A percentile compares a stretch with the other conserved stretches of the same genome.
Conservation (phyloP, 306 rosid genomes). For the Mimosa pudica region DNA sequence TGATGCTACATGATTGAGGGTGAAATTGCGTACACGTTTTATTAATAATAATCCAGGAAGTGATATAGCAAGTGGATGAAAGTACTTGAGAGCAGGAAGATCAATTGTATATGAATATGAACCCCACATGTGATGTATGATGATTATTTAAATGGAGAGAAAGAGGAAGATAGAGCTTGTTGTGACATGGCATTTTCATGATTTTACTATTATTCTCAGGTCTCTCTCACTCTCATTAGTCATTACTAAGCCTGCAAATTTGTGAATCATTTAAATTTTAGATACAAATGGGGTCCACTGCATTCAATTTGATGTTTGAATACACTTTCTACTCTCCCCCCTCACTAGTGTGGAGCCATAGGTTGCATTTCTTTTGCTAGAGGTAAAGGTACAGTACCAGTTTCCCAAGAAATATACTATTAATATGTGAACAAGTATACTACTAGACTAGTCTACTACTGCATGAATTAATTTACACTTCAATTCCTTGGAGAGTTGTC, state of each 20-base stretch:
- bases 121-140: neutral
- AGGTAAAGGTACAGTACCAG: neutral
- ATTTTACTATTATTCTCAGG: conserved; percentile 28
- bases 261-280: conserved; percentile 33
- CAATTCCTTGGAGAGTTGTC: neutral
- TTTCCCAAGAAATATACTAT: neutral
- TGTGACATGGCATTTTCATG: conserved; percentile 7
- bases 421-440: neutral
- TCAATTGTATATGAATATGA: neutral
- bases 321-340: conserved; percentile 17
- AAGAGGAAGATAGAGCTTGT: neutral
- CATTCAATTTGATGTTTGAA: conserved; percentile 31
- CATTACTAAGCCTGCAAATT: conserved; percentile 30
- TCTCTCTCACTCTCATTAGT: conserved; percentile 38
- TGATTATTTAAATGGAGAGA: neutral
- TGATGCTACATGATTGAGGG: neutral
- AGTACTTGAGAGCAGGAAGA: neutral
- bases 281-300: conserved; percentile 34
- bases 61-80: neutral
- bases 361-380: conserved; percentile 9
- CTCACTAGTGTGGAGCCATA: conserved; percentile 3
- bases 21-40: conserved; percentile 1
- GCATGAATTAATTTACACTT: neutral
- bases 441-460: neutral
- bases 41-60: neutral